phyloP scores from a whole-genome alignment of 345 rosid species.

The Hypericum perforatum region DNA sequence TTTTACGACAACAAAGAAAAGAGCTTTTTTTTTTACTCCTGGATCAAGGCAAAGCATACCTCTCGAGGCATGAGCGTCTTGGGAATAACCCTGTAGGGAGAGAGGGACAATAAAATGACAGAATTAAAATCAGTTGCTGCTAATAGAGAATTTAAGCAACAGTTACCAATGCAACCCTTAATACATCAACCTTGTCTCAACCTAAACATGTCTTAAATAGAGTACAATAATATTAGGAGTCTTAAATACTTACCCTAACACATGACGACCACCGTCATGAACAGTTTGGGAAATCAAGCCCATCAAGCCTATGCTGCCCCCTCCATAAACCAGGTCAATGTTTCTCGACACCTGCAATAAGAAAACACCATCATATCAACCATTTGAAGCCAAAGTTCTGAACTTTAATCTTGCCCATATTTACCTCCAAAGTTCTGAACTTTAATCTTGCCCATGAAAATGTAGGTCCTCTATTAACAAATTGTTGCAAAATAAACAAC shows the following conservation, averaged over 20 bases:
- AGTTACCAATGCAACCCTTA: slow-evolving; percentile 10
- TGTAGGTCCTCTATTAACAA: too few species aligned
- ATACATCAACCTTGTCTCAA: slow-evolving; percentile 19
- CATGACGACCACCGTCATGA: slow-evolving; percentile 99
- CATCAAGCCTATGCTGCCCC: slow-evolving; percentile 99
- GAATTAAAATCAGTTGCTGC: slow-evolving; percentile 21
- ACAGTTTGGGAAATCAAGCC: slow-evolving; percentile 98
- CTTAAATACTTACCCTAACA: slow-evolving; percentile 63
- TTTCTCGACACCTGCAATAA: slow-evolving; percentile 76
- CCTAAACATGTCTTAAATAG: slow-evolving; percentile 9
- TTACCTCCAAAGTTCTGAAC: too few species aligned
- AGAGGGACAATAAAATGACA: slow-evolving; percentile 65
- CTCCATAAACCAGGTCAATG: slow-evolving; percentile 98
- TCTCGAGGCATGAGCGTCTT: slow-evolving; percentile 99
- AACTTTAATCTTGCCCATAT: too few species aligned
- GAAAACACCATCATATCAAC: too few species aligned
- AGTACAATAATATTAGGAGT: background rate
- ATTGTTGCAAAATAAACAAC: too few species aligned
- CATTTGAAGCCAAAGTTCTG: background rate
- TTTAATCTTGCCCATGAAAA: too few species aligned
- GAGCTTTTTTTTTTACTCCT: slow-evolving; percentile 25
- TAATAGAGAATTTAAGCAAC: slow-evolving; percentile 19
- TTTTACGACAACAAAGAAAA: slow-evolving; percentile 21
- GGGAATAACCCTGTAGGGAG: slow-evolving; percentile 99
- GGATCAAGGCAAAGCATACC: slow-evolving; percentile 42